Evolutionary conservation across 352 stramenopile genomes (phyloP).

Genomic region (Pythium apleroticum): DNA sequence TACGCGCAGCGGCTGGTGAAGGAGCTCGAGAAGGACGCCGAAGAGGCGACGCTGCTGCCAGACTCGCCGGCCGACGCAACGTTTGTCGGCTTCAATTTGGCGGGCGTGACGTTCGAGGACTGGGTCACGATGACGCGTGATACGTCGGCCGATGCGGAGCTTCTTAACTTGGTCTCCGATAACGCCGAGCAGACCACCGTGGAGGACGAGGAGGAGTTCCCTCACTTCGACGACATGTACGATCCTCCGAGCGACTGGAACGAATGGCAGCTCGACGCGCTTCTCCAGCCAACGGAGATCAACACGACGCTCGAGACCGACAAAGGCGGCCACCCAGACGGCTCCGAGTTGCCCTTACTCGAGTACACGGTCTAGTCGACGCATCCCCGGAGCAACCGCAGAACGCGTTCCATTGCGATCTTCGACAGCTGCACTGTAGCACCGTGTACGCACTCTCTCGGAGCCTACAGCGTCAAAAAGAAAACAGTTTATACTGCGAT

Average conservation of each 20-base stretch:
- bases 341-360: constrained; percentile 24
- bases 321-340: constrained; percentile 21
- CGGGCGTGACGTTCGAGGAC: constrained; percentile 13
- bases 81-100: constrained; percentile 16
- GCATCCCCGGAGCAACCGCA: not conserved
- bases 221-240: constrained; percentile 17
- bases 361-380: constrained; percentile 21
- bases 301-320: constrained; percentile 14
- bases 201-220: constrained; percentile 12
- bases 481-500: too few relatives aligned
- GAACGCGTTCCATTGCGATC: not conserved
- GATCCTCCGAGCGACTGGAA: constrained; percentile 20
- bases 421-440: not conserved
- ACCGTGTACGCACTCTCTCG: not conserved
- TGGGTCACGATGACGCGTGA: constrained; percentile 10
- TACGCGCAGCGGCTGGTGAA: constrained; percentile 33
- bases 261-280: constrained; percentile 25
- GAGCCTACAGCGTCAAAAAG: not conserved
- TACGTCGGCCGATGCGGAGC: constrained; percentile 6
- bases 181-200: not conserved
- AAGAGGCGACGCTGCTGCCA: constrained; percentile 33
- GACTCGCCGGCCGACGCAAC: constrained; percentile 17
- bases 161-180: constrained; percentile 21
- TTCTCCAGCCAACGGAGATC: constrained; percentile 21
- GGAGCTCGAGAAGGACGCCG: constrained; percentile 56